Percentiles rank a stretch among this genome's conserved stretches.
Conservation (phyloP, 352 stramenopile species). For the Globisporangium solare region DNA sequence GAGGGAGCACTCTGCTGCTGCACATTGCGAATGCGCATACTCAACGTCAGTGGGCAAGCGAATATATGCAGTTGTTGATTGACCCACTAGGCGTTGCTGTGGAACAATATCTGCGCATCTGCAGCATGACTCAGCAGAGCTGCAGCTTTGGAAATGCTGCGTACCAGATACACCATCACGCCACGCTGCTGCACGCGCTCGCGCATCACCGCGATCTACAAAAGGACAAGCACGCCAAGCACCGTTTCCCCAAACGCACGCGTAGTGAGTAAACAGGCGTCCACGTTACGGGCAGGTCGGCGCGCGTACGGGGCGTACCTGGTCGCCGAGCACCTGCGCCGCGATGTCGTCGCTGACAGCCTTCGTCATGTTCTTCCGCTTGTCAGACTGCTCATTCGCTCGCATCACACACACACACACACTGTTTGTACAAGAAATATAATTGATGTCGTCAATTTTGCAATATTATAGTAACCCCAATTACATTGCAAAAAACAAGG, state of each 20-base stretch:
- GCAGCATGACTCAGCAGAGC: no score
- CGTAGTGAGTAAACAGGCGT: background rate
- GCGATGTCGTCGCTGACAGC: background rate
- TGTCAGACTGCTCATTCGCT: no score
- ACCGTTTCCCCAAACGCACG: background rate
- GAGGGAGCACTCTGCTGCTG: background rate
- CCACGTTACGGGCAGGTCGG: no score
- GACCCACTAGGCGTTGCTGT: no score
- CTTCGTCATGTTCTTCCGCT: background rate
- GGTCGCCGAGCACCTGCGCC: conserved; percentile 2
- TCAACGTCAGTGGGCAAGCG: background rate
- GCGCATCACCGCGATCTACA: conserved; percentile 31
- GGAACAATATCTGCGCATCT: no score
- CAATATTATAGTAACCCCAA: no score
- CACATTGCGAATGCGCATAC: no score
- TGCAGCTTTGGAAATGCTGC: conserved; percentile 1
- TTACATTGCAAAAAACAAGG: no score
- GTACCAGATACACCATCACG: conserved; percentile 49
- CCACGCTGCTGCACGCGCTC: conserved; percentile 30
- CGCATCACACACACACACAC: no score
- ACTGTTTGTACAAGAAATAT: no score
- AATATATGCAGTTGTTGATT: background rate
- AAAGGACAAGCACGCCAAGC: background rate
- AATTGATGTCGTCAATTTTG: no score
- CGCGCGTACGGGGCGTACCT: background rate